Conservation (phyloP, 2,329 filamentous ascomycete genomes). For the Botrytis medusae region DNA sequence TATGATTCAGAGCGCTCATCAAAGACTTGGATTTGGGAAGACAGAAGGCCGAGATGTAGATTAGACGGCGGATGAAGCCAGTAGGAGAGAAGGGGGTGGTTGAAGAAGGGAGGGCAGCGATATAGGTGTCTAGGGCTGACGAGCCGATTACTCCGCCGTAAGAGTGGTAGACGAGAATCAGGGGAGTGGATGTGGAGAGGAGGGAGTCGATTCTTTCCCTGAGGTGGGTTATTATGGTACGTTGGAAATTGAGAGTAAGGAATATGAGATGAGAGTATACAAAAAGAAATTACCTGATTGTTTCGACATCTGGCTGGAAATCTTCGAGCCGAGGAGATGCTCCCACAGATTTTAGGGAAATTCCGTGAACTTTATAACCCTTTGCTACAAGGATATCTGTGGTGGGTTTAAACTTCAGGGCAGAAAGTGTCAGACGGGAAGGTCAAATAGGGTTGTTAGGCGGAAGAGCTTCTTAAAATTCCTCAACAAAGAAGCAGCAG, state of each 20-base stretch:
- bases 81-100: background rate
- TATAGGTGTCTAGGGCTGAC: conserved; percentile 40
- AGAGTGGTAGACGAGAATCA: conserved; percentile 44
- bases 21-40: conserved; percentile 29
- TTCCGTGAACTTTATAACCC: conserved; percentile 29
- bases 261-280: background rate
- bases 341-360: conserved; percentile 29
- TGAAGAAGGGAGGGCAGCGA: background rate
- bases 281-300: conserved; percentile 36
- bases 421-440: background rate
- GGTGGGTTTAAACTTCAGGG: conserved; percentile 1
- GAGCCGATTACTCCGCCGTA: conserved; percentile 43
- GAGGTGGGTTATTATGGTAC: background rate
- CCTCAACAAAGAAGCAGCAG: background rate
- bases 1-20: conserved; percentile 21
- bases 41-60: conserved; percentile 24
- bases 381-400: conserved; percentile 20
- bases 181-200: conserved; percentile 42
- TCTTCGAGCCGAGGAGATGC: conserved; percentile 26
- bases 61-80: background rate
- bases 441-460: background rate
- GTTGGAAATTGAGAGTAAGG: background rate
- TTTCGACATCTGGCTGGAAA: conserved; percentile 41
- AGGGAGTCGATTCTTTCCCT: conserved; percentile 33
- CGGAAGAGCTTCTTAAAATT: background rate